Base-by-base conservation (phyloP, 768 basidiomycete genomes). In the Coprinopsis marcescibilis region DNA sequence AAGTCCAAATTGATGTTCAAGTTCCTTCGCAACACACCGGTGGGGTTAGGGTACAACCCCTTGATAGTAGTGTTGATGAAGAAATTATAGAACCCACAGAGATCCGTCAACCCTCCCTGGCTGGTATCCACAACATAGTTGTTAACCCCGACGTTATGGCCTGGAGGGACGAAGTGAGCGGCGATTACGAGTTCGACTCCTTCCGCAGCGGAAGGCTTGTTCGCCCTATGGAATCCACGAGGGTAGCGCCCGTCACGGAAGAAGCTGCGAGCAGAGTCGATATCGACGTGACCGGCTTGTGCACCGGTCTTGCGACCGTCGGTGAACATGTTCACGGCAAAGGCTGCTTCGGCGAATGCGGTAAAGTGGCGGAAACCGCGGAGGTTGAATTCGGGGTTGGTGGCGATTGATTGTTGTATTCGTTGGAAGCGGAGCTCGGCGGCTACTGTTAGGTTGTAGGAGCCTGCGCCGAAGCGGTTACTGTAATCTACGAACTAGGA, bases 41-140 rank as follows among this genome's bases (percentile, higher is more conserved):
- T 50, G 1, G 56, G 56, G 23, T 49, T 57, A 15, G 56, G 56
- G 38, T 57, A 57, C 15, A 57, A 29, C 17, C 21, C 42, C 14
- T 26, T 29, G 14, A 57, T 38, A 3, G 55, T 57, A 7, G n/a
- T n/a, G 36, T 56, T 54, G 4, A 50, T 53, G 29, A 54, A 51
- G 27, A 55, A 26, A 13, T 43, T 40, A 33, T 56, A 58, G 27
- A 58, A 11, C 26, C 21, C n/a, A 43, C 57, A 58, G 13, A 15
- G 33, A 10, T 42, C 32, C 14, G 40, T 15, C 24, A 54, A 27
- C 6, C 38, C 23, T 3, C 55, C 52, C 8, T 40, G 37, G 17
- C 14, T 52, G 7, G 44, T 45, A 34, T 54, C 52, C 14, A 27
- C 20, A 13, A 46, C 36, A 43, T 52, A 57, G 20, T 30, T 54